Base-by-base conservation (phyloP, 345 rosid species). In the Toxicodendron radicans region DNA sequence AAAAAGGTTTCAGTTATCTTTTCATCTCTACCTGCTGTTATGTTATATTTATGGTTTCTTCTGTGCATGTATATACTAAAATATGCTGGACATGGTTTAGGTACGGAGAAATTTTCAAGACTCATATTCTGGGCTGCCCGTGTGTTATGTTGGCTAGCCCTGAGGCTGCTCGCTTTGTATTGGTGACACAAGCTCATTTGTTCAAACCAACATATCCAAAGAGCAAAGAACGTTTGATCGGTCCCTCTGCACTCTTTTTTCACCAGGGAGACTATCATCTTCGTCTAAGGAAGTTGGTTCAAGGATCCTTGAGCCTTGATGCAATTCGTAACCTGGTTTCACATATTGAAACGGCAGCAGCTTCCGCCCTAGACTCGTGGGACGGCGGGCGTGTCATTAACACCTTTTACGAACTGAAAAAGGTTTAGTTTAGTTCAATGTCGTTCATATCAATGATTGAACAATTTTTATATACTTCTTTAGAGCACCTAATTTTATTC, bases 151-250 rank as follows among this genome's bases (percentile, higher is more conserved):
- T 95, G 82, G 92, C 95, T 0, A 88, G 97, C 75, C 97, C 95
- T 0, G 98, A 95, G 75, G 99, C 97, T 24, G 88, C 97, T 1
- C 83, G 89, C 58, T 91, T 89, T 72, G 92, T 95, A 52, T 76
- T 95, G 30, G 87, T 79, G 48, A 87, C 95, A 0, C 86, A 85
- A 63, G 86, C 97, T 68, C 90, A 90, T 48, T 67, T 95, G 83
- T 92, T 95, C 88, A 90, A 85, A 80, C 98, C 99, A 6, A 92
- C 98, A 6, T 95, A 91, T 78, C 99, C 99, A 4, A 89, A 88
- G 74, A 91, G 97, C 81, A 95, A 95, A 81, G 99, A 95, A 70
- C 85, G 79, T 32, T 85, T 95, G 68, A 85, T 95, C 10, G 99
- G 99, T 0, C 94, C 90, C 7, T 85, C 91, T 1, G 98, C 97